Evolutionary conservation across 805 yeast species (phyloP).

Genomic region (Kodamaea sagamina): DNA sequence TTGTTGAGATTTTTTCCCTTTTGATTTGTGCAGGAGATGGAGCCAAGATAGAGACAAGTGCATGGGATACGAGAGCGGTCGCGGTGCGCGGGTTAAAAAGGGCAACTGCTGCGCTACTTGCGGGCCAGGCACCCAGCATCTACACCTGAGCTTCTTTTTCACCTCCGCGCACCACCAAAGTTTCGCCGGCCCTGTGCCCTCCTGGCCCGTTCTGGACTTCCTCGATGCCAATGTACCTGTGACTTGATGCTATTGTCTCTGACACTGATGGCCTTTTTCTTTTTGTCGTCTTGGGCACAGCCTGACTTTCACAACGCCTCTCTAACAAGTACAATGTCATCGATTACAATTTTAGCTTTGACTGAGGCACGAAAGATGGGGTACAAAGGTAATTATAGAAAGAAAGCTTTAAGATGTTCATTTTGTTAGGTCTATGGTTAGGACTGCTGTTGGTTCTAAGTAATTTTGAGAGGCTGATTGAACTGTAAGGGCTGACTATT

Average conservation of each 20-base stretch:
- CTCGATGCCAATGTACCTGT: no score
- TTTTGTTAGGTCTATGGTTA: background rate
- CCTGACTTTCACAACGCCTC: conserved; percentile 7
- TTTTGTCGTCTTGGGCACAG: conserved; percentile 5
- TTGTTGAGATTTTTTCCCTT: background rate
- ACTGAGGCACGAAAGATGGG: conserved; percentile 7
- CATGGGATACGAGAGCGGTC: background rate
- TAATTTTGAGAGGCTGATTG: no score
- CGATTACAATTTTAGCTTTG: conserved; percentile 6
- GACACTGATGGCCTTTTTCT: conserved; percentile 1
- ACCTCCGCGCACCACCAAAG: no score
- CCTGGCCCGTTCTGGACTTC: no score
- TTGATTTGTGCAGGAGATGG: background rate
- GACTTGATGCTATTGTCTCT: background rate
- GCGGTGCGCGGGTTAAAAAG: background rate
- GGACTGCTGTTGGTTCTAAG: background rate
- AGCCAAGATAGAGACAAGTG: background rate
- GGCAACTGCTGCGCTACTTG: no score
- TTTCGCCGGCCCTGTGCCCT: no score
- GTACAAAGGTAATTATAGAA: conserved; percentile 4
- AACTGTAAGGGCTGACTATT: no score
- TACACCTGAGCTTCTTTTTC: no score
- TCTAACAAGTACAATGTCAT: conserved; percentile 2
- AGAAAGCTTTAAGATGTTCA: background rate
- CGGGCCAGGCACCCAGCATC: no score